Evolutionary conservation across 2,329 filamentous ascomycete species (phyloP), one percentile per base, ranked within the genome.

Genomic region (Aspergillus phoenicis): DNA sequence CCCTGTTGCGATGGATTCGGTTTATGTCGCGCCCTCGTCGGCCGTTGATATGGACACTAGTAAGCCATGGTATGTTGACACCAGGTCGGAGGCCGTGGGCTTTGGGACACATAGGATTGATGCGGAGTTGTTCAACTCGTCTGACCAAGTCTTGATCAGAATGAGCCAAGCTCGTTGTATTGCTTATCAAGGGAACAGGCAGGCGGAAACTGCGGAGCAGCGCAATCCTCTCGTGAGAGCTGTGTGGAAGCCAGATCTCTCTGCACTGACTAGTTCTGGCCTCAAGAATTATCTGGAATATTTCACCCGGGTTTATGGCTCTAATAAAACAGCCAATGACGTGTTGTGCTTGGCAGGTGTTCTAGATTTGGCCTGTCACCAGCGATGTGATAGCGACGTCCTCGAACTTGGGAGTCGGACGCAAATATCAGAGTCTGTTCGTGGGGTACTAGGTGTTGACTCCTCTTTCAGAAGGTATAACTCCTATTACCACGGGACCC

Each of bases 211-310:
- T 1, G 10, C 47, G 7, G 47, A 47, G n/a, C 15, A 58, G 5
- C 57, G 39, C 38, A 47, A 20, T 36, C 52, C 33, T 11, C 52
- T 51, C 6, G 11, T 56, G 1, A 51, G 58, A 4, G 39, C 51
- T 7, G 30, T 39, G 7, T 60, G 58, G 58, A 60, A 60, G 58
- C 58, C 58, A 5, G 58, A 55, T 22, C 22, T 60, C 20, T 10
- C 51, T 3, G 17, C 11, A 11, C 6, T 26, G 13, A 53, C 51
- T 13, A 26, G 2, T 10, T 5, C 7, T 11, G 51, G 24, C 11
- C 10, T 41, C 5, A 13, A 13, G 0, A 17, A 15, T 5, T 41
- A 53, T 24, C 33, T 53, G 7, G 8, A 53, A 17, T 11, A 11
- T 22, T 53, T 53, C 8, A 5, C 20, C 13, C 4, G 39, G 15